phyloP scores from a whole-genome alignment of 306 rosid species.

The Sicyos edulis region DNA sequence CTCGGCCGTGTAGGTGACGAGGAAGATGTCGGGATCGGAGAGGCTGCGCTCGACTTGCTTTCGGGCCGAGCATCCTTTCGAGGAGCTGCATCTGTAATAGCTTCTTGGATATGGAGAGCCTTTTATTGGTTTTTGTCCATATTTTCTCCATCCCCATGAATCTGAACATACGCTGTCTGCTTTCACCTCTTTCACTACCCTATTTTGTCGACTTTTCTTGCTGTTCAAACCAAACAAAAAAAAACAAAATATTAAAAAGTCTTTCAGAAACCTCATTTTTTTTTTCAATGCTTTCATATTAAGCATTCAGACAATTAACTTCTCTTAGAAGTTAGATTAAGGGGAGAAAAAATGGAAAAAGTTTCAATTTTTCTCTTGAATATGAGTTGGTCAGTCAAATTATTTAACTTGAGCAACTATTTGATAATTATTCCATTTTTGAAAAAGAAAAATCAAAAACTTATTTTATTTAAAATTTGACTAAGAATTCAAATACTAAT shows the following conservation, averaged over 20 bases:
- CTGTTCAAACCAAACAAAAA: slow-evolving; percentile 9
- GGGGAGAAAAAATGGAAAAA: no score
- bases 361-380: background rate
- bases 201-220: slow-evolving; percentile 57
- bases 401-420: no score
- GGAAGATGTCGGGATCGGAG: slow-evolving; percentile 49
- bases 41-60: slow-evolving; percentile 78
- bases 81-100: slow-evolving; percentile 78
- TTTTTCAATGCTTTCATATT: slow-evolving; percentile 1
- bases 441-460: no score
- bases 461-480: no score
- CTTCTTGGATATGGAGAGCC: slow-evolving; percentile 94
- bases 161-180: slow-evolving; percentile 49
- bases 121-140: slow-evolving; percentile 94
- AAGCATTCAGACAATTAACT: background rate
- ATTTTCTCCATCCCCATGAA: slow-evolving; percentile 91
- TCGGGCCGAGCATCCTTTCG: slow-evolving; percentile 78
- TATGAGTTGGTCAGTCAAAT: no score
- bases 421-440: no score
- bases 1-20: slow-evolving; percentile 66
- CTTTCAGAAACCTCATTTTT: background rate
- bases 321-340: no score
- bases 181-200: slow-evolving; percentile 52
- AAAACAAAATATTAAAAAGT: background rate
- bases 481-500: no score